A percentile compares a stretch with the other conserved stretches of the same genome.
Evolutionary conservation across 805 yeast species (phyloP).

Genomic region (Suhomyces xylopsoci): DNA sequence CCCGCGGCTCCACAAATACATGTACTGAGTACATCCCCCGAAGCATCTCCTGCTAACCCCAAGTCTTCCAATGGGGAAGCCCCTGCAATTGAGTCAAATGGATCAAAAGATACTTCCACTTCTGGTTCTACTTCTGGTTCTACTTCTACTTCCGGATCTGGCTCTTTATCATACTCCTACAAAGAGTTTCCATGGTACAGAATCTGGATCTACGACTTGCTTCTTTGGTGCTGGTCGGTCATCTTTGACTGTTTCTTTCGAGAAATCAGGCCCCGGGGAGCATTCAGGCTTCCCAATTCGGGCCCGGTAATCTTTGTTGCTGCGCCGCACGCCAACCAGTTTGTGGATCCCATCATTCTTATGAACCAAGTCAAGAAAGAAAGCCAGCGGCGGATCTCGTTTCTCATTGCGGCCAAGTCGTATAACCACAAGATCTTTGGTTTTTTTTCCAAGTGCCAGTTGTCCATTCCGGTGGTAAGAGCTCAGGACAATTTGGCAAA

Average conservation of each 20-base stretch:
- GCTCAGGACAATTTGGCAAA: constrained; percentile 79
- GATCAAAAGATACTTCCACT: no score
- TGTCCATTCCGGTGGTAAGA: constrained; percentile 87
- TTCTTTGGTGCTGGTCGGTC: constrained; percentile 36
- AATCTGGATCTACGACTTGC: constrained; percentile 30
- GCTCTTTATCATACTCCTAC: no score
- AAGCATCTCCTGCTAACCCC: background rate
- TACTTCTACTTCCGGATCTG: no score
- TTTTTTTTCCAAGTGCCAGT: constrained; percentile 65
- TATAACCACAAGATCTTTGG: constrained; percentile 68
- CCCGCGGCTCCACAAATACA: background rate
- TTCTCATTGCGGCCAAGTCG: constrained; percentile 82
- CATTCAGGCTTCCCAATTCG: constrained; percentile 60
- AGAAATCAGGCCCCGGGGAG: constrained; percentile 86
- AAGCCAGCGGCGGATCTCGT: constrained; percentile 67
- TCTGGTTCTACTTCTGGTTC: no score
- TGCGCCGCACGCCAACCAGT: constrained; percentile 97
- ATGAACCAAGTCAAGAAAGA: constrained; percentile 75
- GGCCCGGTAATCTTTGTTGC: constrained; percentile 93
- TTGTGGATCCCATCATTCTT: constrained; percentile 76
- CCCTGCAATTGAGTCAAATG: no score
- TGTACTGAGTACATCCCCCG: background rate
- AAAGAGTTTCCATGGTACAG: constrained; percentile 23
- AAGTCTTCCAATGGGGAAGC: no score
- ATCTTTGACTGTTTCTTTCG: constrained; percentile 70